These are phyloP conservation scores for Brassica napus DNA, from an alignment of 345 rosid species.

Conservation along the genomic window DNA sequence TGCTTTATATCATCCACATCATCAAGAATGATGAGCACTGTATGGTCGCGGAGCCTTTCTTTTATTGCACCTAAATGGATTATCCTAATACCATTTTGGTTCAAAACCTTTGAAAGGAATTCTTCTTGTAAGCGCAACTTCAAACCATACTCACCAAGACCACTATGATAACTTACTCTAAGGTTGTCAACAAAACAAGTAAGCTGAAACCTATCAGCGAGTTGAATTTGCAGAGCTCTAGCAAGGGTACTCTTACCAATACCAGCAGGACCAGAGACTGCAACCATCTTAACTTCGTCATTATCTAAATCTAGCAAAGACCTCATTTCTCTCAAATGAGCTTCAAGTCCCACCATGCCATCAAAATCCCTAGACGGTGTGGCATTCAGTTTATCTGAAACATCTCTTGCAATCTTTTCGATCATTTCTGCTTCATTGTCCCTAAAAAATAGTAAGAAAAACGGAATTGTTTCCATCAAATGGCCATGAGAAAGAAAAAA, in stretches of 20 bases:
- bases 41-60: neutral
- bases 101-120: neutral
- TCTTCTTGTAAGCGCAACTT: neutral
- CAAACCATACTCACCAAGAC: neutral
- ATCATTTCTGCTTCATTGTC: neutral
- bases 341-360: neutral
- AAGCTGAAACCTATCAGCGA: neutral
- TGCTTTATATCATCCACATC: neutral
- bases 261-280: conserved; percentile 10
- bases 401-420: neutral
- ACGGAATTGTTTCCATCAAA: neutral
- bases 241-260: conserved; percentile 27
- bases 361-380: conserved; percentile 10
- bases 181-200: conserved; percentile 11
- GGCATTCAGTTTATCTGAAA: neutral
- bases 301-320: neutral
- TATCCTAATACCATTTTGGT: neutral
- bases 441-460: neutral
- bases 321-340: neutral
- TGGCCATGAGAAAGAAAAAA: neutral
- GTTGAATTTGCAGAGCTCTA: neutral
- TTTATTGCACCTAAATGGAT: neutral
- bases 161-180: neutral
- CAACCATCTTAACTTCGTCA: neutral
- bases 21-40: conserved; percentile 28